phyloP scores from a whole-genome alignment of 495 filamentous ascomycete species.

The Rusavskia elegans region DNA sequence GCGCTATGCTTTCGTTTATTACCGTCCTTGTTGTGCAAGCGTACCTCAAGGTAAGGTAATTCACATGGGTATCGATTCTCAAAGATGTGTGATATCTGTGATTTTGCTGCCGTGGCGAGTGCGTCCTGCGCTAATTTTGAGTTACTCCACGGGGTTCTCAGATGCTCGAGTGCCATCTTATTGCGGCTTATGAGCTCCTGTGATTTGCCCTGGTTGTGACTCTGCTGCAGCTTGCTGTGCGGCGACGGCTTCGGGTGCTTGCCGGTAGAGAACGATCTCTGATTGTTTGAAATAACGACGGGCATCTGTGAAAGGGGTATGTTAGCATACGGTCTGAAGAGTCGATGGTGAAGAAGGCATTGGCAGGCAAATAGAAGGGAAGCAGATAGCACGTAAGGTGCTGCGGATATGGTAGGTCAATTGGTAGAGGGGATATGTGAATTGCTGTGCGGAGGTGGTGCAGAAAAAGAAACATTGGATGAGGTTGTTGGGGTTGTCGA shows the following conservation, averaged over 20 bases:
- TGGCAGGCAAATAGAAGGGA: background rate
- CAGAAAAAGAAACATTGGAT: no score
- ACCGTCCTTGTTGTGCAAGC: no score
- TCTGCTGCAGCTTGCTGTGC: conserved; percentile 17
- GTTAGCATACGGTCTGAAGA: background rate
- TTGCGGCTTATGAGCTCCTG: conserved; percentile 7
- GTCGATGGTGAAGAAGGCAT: background rate
- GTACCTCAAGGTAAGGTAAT: no score
- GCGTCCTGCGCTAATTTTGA: background rate
- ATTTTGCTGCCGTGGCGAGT: background rate
- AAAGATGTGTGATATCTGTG: no score
- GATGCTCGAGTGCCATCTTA: background rate
- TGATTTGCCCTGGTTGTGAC: conserved; percentile 12
- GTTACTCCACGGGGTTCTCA: background rate
- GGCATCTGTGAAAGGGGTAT: conserved; percentile 44
- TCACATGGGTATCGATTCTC: no score
- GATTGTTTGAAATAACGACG: conserved; percentile 98
- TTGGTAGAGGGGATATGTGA: no score
- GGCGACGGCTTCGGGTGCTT: conserved; percentile 55
- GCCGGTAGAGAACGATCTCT: conserved; percentile 93
- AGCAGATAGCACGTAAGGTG: no score
- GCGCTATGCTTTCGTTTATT: no score
- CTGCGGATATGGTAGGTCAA: no score
- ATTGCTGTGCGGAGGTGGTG: no score
- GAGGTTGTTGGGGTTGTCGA: no score